Evolutionary conservation across 1,284 basidiomycete species (phyloP).

Genomic region (Moesziomyces antarcticus): DNA sequence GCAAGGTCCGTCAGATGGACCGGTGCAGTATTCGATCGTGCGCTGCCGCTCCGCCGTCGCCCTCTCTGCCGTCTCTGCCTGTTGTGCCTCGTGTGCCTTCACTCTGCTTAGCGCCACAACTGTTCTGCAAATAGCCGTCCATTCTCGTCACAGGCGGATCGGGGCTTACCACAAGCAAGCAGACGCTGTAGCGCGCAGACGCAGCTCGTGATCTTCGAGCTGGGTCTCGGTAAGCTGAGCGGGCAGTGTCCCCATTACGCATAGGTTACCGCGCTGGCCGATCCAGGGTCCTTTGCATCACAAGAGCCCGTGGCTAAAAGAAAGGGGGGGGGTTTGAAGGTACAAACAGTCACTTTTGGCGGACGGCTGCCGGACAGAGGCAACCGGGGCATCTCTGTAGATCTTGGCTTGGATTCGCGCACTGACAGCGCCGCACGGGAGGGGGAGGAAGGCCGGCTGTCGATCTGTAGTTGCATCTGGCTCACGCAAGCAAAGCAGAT

Average conservation of each 20-base stretch:
- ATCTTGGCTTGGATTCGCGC: too few species aligned
- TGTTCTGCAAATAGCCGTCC: not conserved
- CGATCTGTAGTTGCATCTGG: slow-evolving; percentile 30
- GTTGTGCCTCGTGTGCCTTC: too few species aligned
- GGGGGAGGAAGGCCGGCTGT: not conserved
- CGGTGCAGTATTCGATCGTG: not conserved
- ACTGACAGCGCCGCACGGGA: too few species aligned
- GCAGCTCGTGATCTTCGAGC: slow-evolving; percentile 25
- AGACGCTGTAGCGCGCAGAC: not conserved
- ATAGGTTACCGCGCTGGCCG: slow-evolving; percentile 12
- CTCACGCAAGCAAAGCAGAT: slow-evolving; percentile 31
- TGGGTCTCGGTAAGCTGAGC: slow-evolving; percentile 11
- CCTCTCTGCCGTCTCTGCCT: too few species aligned
- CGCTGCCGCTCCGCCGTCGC: too few species aligned
- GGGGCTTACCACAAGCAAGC: not conserved
- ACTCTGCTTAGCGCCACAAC: too few species aligned
- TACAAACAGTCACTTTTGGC: not conserved
- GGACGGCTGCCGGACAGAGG: too few species aligned
- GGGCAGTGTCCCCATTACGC: slow-evolving; percentile 2
- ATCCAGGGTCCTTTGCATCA: slow-evolving; percentile 13
- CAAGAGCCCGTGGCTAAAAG: not conserved
- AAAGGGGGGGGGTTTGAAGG: slow-evolving; percentile 2
- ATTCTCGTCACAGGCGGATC: not conserved
- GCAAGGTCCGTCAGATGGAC: not conserved
- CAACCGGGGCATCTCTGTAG: too few species aligned